Evolutionary conservation across 371 early-diverging fungal genomes (phyloP).

Genomic region (Rhizopus delemar): DNA sequence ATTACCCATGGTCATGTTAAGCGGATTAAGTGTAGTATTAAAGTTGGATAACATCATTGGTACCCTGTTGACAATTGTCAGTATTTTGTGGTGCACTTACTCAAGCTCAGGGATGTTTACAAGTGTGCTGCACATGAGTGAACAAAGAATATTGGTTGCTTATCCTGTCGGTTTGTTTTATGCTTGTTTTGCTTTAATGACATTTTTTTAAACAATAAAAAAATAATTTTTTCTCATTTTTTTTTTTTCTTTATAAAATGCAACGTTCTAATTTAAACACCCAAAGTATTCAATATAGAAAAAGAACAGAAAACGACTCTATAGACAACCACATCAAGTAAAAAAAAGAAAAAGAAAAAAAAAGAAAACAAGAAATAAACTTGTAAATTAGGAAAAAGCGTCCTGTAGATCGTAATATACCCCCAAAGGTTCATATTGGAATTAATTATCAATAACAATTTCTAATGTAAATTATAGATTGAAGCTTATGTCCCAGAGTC

Average conservation of each 20-base stretch:
- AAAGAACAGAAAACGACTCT: slow-evolving; percentile 36
- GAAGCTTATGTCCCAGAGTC: slow-evolving; percentile 92
- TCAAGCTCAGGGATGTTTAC: slow-evolving; percentile 95
- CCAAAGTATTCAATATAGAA: slow-evolving; percentile 31
- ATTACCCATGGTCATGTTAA: slow-evolving; percentile 90
- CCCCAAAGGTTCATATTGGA: slow-evolving; percentile 45
- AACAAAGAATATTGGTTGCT: slow-evolving; percentile 92
- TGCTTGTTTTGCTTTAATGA: slow-evolving; percentile 92
- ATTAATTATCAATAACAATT: not conserved
- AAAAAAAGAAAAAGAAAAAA: not conserved
- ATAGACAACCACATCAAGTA: slow-evolving; percentile 48
- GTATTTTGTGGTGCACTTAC: slow-evolving; percentile 93
- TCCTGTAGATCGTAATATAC: slow-evolving; percentile 61
- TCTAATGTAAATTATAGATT: slow-evolving; percentile 50
- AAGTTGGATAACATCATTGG: slow-evolving; percentile 59
- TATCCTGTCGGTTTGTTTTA: slow-evolving; percentile 96
- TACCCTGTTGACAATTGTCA: slow-evolving; percentile 60
- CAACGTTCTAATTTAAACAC: slow-evolving; percentile 11
- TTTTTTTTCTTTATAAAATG: slow-evolving; percentile 7
- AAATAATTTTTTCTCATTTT: slow-evolving; percentile 6
- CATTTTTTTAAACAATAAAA: slow-evolving; percentile 71
- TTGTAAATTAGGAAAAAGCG: slow-evolving; percentile 50
- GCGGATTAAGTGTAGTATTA: slow-evolving; percentile 60
- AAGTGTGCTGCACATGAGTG: slow-evolving; percentile 86
- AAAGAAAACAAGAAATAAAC: not conserved